A percentile compares a stretch with the other conserved stretches of the same genome.
Conservation (phyloP, 352 stramenopile species). For the Phytophthora pinifolia region DNA sequence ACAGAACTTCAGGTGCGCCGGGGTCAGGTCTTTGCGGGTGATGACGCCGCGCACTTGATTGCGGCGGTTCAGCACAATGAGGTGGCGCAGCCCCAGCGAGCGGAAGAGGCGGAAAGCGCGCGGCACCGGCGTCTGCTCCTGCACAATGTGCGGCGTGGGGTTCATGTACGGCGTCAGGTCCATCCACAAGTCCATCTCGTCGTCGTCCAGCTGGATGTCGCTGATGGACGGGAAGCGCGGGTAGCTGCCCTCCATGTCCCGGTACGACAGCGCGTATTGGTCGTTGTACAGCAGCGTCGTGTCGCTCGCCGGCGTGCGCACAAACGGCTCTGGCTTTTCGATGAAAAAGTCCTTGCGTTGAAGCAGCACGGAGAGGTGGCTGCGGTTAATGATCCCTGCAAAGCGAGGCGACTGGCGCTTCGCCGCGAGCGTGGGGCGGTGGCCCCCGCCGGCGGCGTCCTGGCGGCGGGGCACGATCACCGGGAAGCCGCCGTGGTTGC, state of each 20-base stretch:
- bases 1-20: constrained; percentile 78
- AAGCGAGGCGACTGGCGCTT: constrained; percentile 54
- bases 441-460: constrained; percentile 35
- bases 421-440: constrained; percentile 15
- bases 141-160: constrained; percentile 94
- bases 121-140: constrained; percentile 93
- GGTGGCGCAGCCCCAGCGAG: constrained; percentile 95
- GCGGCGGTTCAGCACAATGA: constrained; percentile 91
- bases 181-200: constrained; percentile 88
- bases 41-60: constrained; percentile 91
- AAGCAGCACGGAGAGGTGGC: constrained; percentile 76
- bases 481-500: constrained; percentile 73
- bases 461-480: constrained; percentile 60
- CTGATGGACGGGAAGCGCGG: constrained; percentile 79
- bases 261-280: constrained; percentile 83
- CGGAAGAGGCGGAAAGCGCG: constrained; percentile 97
- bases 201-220: constrained; percentile 92
- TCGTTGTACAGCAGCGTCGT: constrained; percentile 87
- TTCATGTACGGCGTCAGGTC: constrained; percentile 98
- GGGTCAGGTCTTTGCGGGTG: constrained; percentile 86
- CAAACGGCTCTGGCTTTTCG: constrained; percentile 78
- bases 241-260: constrained; percentile 81
- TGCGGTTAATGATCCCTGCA: constrained; percentile 72
- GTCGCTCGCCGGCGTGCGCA: constrained; percentile 68
- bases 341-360: constrained; percentile 88